Base-by-base conservation (phyloP, 2,329 filamentous ascomycete genomes). In the Colletotrichum theobromicola region DNA sequence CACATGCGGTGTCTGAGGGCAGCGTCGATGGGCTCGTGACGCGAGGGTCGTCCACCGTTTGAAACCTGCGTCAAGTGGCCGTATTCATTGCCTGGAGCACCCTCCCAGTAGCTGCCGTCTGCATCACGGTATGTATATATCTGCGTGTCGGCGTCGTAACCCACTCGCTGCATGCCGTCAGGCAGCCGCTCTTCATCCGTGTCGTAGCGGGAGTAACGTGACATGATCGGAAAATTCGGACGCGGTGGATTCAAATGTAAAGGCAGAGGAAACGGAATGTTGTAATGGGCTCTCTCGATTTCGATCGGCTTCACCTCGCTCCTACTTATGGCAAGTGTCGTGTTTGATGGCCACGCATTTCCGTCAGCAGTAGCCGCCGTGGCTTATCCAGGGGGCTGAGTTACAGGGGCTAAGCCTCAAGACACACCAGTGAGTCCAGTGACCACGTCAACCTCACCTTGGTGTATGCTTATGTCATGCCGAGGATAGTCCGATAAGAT, bases 131-230 rank as follows among this genome's bases (percentile, higher is more conserved):
- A 91, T 24, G 87, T 89, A 81, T 90, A 90, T 67, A 84, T 81
- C 77, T 89, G 85, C 2, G 84, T 87, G 79, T 90, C 89, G 69
- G 88, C 88, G 75, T 91, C 89, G 82, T 91, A 91, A 76, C 88
- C 88, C 32, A 89, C 83, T 71, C 89, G 86, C 55, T 83, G 79
- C 86, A 91, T 89, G 80, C 89, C 89, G 53, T 87, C 83, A 4
- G 90, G 89, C 18, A 91, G 86, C 57, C 89, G 88, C 71, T 88
- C 84, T 26, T 87, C 84, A 76, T 91, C 89, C 7, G 83, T 82
- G 68, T 88, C 86, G 78, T 85, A 85, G 68, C 81, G 82, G 24
- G 85, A 84, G 77, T 81, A 86, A 74, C 84, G 85, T 72, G 84
- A 82, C 86, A 87, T 87, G 21, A n/a, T 62, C 60, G 24, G 60